Evolutionary conservation across 495 filamentous ascomycete genomes (phyloP), one percentile per base, ranked within the genome.

Genomic region (Chaetomium tenue): DNA sequence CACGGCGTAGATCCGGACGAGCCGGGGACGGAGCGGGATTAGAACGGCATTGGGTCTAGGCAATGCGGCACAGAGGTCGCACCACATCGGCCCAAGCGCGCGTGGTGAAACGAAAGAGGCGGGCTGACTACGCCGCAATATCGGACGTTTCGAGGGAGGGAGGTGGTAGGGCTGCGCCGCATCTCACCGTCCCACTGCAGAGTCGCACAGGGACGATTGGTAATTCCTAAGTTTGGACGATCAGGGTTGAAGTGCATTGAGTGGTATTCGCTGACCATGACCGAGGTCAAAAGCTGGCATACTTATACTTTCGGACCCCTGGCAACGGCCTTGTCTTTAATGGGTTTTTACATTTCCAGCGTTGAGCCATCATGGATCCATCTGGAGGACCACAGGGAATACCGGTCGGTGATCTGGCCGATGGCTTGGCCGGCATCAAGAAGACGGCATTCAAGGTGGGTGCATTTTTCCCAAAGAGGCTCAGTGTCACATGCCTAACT

Each of bases 81-180:
- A 55, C 52, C 47, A 7, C 18, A 50, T 18, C 22, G 5, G 3
- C 12, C 23, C 23, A 16, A 53, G 50, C 5, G 50, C 23, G 50
- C 26, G 11, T 13, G 26, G 9, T 30, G 20, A 53, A 53, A 53
- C 50, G 25, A 22, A 20, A 28, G 13, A 2, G n/a, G 26, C 18
- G 52, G 25, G 52, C 52, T 28, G 25, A 16, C 52, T 37, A 28
- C 16, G 52, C 52, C 52, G 52, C 52, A 55, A 55, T 33, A 13
- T n/a, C 52, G 33, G 30, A 13, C 30, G 52, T 55, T 55, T 55
- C 26, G 52, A n/a, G 18, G 52, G 22, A 15, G 4, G 28, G 30
- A 37, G 4, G n/a, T 33, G 16, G 30, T 55, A 23, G 8, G 52
- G 52, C 52, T 55, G 52, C 8, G 52, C 52, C 52, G 28, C 52